phyloP scores from a whole-genome alignment of 352 stramenopile species.

The Halophytophthora polymorphica region DNA sequence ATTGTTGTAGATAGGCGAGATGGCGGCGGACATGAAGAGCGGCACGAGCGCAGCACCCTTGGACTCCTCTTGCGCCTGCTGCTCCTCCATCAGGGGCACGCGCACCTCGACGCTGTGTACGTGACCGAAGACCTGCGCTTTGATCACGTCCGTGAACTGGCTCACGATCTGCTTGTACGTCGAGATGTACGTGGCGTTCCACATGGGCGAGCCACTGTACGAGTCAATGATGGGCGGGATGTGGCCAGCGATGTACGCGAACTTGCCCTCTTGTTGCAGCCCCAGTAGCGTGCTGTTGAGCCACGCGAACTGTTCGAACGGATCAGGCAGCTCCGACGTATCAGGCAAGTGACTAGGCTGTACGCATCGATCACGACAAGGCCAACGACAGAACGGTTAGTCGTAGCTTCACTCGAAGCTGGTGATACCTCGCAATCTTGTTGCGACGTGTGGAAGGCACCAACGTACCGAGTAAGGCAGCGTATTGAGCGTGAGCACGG shows the following conservation, averaged over 20 bases:
- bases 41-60: conserved; percentile 39
- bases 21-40: conserved; percentile 73
- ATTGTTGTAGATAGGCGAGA: conserved; percentile 88
- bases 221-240: conserved; percentile 89
- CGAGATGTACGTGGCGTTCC: conserved; percentile 75
- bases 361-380: neutral
- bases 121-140: conserved; percentile 90
- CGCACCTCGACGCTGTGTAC: conserved; percentile 91
- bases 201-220: conserved; percentile 78
- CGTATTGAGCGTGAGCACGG: conserved; percentile 73
- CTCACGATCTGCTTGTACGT: conserved; percentile 73
- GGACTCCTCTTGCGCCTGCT: conserved; percentile 9
- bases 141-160: conserved; percentile 53
- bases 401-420: neutral
- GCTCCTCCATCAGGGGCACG: conserved; percentile 26
- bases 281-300: conserved; percentile 59
- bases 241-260: conserved; percentile 86
- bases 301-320: conserved; percentile 90
- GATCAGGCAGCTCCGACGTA: conserved; percentile 60
- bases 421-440: neutral
- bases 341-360: conserved; percentile 64
- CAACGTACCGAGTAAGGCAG: conserved; percentile 63
- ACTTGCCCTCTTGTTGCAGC: conserved; percentile 36
- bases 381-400: neutral
- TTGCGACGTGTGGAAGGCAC: neutral